These are phyloP conservation scores for Rossbeevera mucosa DNA, from an alignment of 768 basidiomycete genomes.

Conservation along the genomic window DNA sequence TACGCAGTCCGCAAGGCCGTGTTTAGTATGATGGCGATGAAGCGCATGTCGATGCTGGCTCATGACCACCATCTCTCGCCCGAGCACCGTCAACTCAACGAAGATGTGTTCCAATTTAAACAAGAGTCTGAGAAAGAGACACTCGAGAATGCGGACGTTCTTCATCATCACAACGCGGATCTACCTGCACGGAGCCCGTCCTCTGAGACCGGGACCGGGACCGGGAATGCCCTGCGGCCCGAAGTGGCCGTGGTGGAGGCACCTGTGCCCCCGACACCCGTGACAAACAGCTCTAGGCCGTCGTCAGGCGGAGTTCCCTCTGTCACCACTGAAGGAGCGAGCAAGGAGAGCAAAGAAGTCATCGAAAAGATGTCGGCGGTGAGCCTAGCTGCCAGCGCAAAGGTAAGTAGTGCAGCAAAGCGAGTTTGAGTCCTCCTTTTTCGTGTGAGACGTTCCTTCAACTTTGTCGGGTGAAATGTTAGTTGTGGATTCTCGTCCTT, in stretches of 20 bases:
- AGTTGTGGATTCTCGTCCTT: background rate
- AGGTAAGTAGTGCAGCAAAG: slow-evolving; percentile 23
- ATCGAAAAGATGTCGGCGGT: slow-evolving; percentile 26
- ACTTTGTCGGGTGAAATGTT: slow-evolving; percentile 1
- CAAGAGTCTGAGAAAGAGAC: slow-evolving; percentile 66
- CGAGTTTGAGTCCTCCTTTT: slow-evolving; percentile 11
- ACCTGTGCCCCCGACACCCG: slow-evolving; percentile 2
- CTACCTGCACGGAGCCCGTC: background rate
- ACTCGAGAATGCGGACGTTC: slow-evolving; percentile 40
- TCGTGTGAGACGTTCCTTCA: background rate
- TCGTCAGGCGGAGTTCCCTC: slow-evolving; percentile 3
- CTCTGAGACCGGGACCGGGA: too few species aligned
- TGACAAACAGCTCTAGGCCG: background rate
- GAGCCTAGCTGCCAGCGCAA: slow-evolving; percentile 28
- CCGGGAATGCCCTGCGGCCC: background rate
- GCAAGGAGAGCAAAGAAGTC: slow-evolving; percentile 23
- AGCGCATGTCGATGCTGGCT: slow-evolving; percentile 62
- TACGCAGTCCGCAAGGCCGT: slow-evolving; percentile 81
- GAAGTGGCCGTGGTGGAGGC: slow-evolving; percentile 1
- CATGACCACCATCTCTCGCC: slow-evolving; percentile 33
- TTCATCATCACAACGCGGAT: slow-evolving; percentile 44
- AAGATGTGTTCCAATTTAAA: slow-evolving; percentile 65
- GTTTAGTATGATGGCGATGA: slow-evolving; percentile 80
- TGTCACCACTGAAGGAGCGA: slow-evolving; percentile 1
- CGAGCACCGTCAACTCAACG: slow-evolving; percentile 48